These are phyloP conservation scores for Atkinsonella hypoxylon DNA, from an alignment of 2,329 filamentous ascomycete species.

Conservation along the genomic window DNA sequence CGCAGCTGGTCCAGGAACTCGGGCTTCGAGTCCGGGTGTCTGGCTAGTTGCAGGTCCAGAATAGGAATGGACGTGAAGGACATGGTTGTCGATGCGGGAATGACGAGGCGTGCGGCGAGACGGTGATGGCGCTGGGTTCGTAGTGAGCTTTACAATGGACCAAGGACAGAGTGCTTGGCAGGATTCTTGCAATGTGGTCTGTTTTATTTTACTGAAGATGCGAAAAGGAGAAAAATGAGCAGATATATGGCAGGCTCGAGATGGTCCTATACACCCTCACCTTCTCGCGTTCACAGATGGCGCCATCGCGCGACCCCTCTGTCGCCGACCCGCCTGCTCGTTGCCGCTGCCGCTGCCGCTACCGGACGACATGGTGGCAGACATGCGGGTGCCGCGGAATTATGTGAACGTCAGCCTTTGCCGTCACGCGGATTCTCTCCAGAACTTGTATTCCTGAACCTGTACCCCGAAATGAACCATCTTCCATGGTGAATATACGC, in stretches of 20 bases:
- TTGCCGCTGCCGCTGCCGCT: not conserved
- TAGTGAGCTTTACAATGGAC: no score
- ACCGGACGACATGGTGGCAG: not conserved
- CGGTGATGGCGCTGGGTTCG: no score
- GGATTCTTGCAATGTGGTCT: no score
- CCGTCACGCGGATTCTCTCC: not conserved
- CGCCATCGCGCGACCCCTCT: conserved; percentile 4
- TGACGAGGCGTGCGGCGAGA: no score
- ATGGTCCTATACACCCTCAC: no score
- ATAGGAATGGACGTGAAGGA: conserved; percentile 68
- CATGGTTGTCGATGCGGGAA: no score
- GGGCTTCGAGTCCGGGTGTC: conserved; percentile 53
- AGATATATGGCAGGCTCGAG: no score
- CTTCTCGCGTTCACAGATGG: not conserved
- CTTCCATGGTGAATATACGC: not conserved
- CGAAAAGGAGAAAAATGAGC: no score
- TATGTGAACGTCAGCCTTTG: no score
- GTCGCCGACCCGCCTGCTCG: not conserved
- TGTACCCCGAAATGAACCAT: not conserved
- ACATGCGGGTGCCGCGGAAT: not conserved
- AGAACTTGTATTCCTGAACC: not conserved
- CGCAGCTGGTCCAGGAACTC: conserved; percentile 60
- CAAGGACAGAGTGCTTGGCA: no score
- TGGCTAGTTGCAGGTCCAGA: conserved; percentile 59
- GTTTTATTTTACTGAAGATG: no score